Conservation (phyloP, 2,329 filamentous ascomycete genomes). For the Aspergillus fijiensis region DNA sequence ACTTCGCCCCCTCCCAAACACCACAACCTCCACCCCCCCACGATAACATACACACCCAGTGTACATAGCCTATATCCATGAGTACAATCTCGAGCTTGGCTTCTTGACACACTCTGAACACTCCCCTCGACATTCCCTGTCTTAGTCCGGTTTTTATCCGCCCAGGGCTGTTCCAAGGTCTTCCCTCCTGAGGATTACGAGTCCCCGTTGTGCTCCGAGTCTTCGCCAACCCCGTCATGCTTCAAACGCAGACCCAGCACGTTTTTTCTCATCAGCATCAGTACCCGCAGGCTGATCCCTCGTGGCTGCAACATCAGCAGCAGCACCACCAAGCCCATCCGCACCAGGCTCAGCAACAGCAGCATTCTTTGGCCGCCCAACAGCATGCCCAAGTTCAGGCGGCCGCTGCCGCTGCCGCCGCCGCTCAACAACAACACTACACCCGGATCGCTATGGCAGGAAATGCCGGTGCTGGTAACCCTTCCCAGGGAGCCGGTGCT, state of each 20-base stretch:
- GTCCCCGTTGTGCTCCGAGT: constrained; percentile 19
- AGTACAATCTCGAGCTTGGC: constrained; percentile 24
- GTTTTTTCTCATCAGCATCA: constrained; percentile 61
- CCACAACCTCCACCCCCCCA: background rate
- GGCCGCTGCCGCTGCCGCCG: constrained; percentile 40
- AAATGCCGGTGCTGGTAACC: constrained; percentile 49
- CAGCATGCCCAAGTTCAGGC: constrained; percentile 58
- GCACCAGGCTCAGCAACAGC: constrained; percentile 42
- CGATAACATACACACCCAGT: background rate
- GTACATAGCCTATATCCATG: constrained; percentile 27
- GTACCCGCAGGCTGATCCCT: constrained; percentile 49
- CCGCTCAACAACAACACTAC: constrained; percentile 59
- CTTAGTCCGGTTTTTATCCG: constrained; percentile 15
- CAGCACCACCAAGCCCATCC: constrained; percentile 40
- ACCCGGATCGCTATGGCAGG: constrained; percentile 69
- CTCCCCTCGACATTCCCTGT: constrained; percentile 10
- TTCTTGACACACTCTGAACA: constrained; percentile 25
- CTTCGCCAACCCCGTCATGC: constrained; percentile 40
- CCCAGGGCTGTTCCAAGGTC: constrained; percentile 19
- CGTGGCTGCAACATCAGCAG: constrained; percentile 46
- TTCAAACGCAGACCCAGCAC: constrained; percentile 57
- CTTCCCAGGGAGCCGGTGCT: constrained; percentile 37
- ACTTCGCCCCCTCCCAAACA: constrained; percentile 5
- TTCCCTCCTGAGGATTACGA: constrained; percentile 23
- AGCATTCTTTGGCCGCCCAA: constrained; percentile 47